phyloP scores from a whole-genome alignment of 345 rosid species.

The Turnera subulata region DNA sequence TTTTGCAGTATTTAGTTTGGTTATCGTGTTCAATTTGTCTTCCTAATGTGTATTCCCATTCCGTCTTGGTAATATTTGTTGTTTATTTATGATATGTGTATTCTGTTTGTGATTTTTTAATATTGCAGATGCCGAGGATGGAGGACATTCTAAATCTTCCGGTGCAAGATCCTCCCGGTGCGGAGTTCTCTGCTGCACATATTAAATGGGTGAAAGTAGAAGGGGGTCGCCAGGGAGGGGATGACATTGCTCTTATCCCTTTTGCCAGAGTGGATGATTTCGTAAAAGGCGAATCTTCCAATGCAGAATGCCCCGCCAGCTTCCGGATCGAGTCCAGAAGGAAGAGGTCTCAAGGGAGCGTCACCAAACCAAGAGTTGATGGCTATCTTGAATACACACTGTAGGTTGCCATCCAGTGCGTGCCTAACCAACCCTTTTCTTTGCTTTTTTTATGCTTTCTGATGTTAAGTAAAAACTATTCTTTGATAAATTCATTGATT shows the following conservation, averaged over 20 bases:
- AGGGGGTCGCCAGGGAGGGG: slow-evolving; percentile 57
- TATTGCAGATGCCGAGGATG: slow-evolving; percentile 45
- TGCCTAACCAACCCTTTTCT: not conserved
- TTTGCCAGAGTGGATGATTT: slow-evolving; percentile 53
- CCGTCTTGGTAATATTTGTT: too few relatives aligned
- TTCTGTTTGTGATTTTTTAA: not conserved
- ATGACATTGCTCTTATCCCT: slow-evolving; percentile 50
- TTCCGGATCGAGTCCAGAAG: slow-evolving; percentile 56
- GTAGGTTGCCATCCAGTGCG: slow-evolving; percentile 25
- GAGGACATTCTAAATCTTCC: slow-evolving; percentile 55
- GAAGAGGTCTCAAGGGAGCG: slow-evolving; percentile 50
- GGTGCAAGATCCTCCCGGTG: slow-evolving; percentile 47
- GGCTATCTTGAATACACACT: slow-evolving; percentile 56
- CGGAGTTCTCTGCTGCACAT: slow-evolving; percentile 46
- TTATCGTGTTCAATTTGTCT: not conserved
- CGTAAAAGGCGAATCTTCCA: slow-evolving; percentile 52
- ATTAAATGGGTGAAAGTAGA: slow-evolving; percentile 46
- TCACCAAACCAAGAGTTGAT: slow-evolving; percentile 56
- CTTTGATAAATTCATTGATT: too few relatives aligned
- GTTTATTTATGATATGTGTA: not conserved
- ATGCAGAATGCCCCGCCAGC: slow-evolving; percentile 52
- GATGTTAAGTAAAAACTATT: not conserved
- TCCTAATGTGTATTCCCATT: not conserved
- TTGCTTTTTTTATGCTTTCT: not conserved
- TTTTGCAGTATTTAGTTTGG: not conserved